These are phyloP conservation scores for Neoboletus brunneissimus DNA, from an alignment of 768 basidiomycete species.

Conservation along the genomic window DNA sequence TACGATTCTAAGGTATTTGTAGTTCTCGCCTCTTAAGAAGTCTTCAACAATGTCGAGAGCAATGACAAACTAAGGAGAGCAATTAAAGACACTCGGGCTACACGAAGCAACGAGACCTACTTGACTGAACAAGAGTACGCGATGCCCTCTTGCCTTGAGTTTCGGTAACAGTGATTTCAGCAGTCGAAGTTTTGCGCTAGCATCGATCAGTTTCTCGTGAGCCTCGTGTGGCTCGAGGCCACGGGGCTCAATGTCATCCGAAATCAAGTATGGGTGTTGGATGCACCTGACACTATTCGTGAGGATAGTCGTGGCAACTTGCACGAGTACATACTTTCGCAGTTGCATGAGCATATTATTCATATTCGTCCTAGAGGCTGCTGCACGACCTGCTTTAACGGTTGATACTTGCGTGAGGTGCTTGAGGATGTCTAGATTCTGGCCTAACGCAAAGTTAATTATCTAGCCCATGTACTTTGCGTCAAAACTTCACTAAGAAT, in stretches of 20 bases:
- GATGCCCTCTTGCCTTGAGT: slow-evolving; percentile 80
- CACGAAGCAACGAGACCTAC: slow-evolving; percentile 39
- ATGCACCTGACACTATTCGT: slow-evolving; percentile 55
- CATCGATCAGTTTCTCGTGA: slow-evolving; percentile 79
- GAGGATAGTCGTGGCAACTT: neutral
- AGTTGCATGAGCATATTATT: slow-evolving; percentile 88
- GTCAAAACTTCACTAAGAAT: slow-evolving; percentile 57
- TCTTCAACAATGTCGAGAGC: slow-evolving; percentile 87
- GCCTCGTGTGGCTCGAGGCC: slow-evolving; percentile 54
- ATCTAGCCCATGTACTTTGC: slow-evolving; percentile 15
- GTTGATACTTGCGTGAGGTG: slow-evolving; percentile 50
- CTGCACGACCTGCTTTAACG: slow-evolving; percentile 29
- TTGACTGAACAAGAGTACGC: slow-evolving; percentile 90
- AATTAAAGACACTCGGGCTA: neutral
- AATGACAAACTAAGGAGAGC: slow-evolving; percentile 69
- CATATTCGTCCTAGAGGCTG: slow-evolving; percentile 51
- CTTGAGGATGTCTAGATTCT: slow-evolving; percentile 66
- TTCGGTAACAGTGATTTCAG: slow-evolving; percentile 78
- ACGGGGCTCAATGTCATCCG: slow-evolving; percentile 72
- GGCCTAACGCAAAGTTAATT: slow-evolving; percentile 42
- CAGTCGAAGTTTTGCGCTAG: slow-evolving; percentile 81
- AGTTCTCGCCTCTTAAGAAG: slow-evolving; percentile 77
- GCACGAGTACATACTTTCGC: slow-evolving; percentile 58
- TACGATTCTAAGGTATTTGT: slow-evolving; percentile 78
- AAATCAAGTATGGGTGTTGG: slow-evolving; percentile 89